These are phyloP conservation scores for Citrullus mucosospermus DNA, from an alignment of 306 rosid species.

Conservation along the genomic window DNA sequence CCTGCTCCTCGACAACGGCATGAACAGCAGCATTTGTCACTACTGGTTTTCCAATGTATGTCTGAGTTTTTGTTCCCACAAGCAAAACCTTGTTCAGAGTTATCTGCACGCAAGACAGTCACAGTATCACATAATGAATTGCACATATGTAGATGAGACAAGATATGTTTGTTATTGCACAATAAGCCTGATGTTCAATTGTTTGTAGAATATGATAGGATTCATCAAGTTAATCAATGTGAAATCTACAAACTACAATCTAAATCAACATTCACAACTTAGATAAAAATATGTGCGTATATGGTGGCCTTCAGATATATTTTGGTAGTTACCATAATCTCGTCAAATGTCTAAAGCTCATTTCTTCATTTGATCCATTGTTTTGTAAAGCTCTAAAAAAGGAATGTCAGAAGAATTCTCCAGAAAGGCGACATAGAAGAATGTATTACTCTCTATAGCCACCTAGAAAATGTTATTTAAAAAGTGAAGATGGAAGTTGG, in stretches of 20 bases:
- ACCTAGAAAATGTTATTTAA: background rate
- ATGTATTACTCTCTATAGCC: background rate
- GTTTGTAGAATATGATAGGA: background rate
- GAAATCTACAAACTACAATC: background rate
- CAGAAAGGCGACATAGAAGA: background rate
- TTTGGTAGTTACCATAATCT: background rate
- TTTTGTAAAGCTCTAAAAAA: background rate
- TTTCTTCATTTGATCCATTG: background rate
- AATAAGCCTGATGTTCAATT: background rate
- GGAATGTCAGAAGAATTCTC: background rate
- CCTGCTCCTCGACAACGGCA: conserved; percentile 97
- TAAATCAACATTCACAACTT: background rate
- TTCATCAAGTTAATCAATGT: background rate
- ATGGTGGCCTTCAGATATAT: background rate
- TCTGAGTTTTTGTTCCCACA: conserved; percentile 65
- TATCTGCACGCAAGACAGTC: conserved; percentile 33
- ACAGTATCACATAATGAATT: background rate
- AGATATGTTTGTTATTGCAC: too few species aligned
- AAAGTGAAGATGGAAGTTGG: background rate
- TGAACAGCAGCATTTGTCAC: conserved; percentile 94
- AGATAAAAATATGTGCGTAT: background rate
- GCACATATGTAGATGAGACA: background rate
- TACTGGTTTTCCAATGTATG: conserved; percentile 81
- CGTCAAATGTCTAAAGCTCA: background rate
- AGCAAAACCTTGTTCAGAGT: conserved; percentile 80